Base-by-base conservation (phyloP, 805 yeast genomes). In the Schwanniomyces occidentalis region DNA sequence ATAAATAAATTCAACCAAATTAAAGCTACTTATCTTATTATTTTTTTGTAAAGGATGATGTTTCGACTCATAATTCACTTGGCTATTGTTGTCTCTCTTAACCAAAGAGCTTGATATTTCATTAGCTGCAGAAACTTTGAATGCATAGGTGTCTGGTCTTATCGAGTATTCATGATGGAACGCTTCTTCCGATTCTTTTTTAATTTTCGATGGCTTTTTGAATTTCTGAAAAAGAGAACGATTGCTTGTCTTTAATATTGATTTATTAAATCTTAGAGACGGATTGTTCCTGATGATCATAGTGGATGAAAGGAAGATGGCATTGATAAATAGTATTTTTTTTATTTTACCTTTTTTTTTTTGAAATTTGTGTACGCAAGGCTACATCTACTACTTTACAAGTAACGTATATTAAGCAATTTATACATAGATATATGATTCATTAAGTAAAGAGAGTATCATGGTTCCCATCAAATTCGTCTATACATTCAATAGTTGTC, bases 401-500 rank as follows among this genome's bases (percentile, higher is more conserved):
- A n/a, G n/a, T n/a, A n/a, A n/a, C n/a, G n/a, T n/a, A n/a, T n/a
- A n/a, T n/a, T n/a, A n/a, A n/a, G n/a, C n/a, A n/a, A n/a, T n/a
- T n/a, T n/a, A n/a, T n/a, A n/a, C n/a, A n/a, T n/a, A n/a, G n/a
- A n/a, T n/a, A n/a, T n/a, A n/a, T 27, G 18, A 16, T 12, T 12
- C 8, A 6, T 24, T 16, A 29, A n/a, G 23, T 23, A 35, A 58
- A 60, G 6, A 52, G n/a, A 2, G 40, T 40, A 15, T 46, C 50
- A 42, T 58, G 42, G 40, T 56, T 47, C 3, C 64, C 73, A 39
- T 71, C 80, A 54, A 84, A 78, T 54, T 78, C 84, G 38, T 86
- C 95, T 46, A 88, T 65, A 37, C 95, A 82, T 63, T 89, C 96
- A 1, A 88, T 65, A 3, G 85, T 75, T 0, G 93, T 80, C 50